Evolutionary conservation across 1,284 basidiomycete species (phyloP).

Genomic region (Caloboletus firmus): DNA sequence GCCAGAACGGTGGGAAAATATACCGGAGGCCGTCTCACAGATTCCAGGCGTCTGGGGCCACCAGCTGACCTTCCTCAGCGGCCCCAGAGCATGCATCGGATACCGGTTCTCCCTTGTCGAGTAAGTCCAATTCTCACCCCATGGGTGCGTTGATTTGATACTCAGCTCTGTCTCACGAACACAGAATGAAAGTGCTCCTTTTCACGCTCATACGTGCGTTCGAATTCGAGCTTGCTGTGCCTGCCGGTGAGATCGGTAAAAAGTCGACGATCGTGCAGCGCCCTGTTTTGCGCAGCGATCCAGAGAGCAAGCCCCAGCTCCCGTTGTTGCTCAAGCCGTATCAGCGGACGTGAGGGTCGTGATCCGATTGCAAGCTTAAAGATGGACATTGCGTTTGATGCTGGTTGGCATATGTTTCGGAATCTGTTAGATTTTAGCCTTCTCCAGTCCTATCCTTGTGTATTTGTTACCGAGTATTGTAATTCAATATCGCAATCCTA

Average conservation of each 20-base stretch:
- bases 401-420: not conserved
- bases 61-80: conserved; percentile 59
- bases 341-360: not conserved
- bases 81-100: conserved; percentile 64
- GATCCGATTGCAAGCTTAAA: not conserved
- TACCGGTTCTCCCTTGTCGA: conserved; percentile 74
- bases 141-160: not conserved
- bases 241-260: conserved; percentile 41
- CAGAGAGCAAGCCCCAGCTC: conserved; percentile 14
- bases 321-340: conserved; percentile 22
- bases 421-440: no score
- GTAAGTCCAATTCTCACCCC: conserved; percentile 34
- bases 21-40: conserved; percentile 44
- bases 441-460: no score
- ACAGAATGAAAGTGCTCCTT: conserved; percentile 57
- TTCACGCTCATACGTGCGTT: conserved; percentile 58
- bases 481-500: no score
- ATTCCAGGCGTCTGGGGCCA: conserved; percentile 64
- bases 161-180: not conserved
- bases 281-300: conserved; percentile 36
- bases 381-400: not conserved
- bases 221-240: conserved; percentile 52
- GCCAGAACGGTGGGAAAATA: conserved; percentile 59
- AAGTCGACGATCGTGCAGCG: conserved; percentile 41
- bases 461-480: no score